Evolutionary conservation across 805 yeast genomes (phyloP), one percentile per base, ranked within the genome.

Genomic region (Metschnikowia noctiluminum): DNA sequence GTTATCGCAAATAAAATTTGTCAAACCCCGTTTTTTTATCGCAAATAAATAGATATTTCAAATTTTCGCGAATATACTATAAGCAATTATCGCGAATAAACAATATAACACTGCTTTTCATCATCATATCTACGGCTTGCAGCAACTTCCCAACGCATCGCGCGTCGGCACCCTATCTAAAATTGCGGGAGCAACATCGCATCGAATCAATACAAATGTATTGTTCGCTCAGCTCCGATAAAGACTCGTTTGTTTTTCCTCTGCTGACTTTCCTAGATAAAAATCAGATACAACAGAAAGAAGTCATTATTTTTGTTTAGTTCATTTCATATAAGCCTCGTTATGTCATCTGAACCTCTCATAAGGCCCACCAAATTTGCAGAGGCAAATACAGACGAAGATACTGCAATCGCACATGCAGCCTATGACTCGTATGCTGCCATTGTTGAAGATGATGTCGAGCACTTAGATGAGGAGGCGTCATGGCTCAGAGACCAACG

Each of bases 401-500:
- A 50, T 32, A 46, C 56, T 6, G 51, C 53, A 16, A 45, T 70
- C 28, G 67, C 65, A 36, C 60, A 54, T 26, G 72, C 76, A 1
- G 70, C 61, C 30, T 58, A 58, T 40, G 70, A 72, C 45, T 60
- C 67, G 3, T 70, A 71, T 42, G 78, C 72, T 38, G 77, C 78
- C 4, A 62, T 76, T 1, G 60, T 73, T 38, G 50, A 46, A 16
- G 63, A 68, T 7, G 65, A 67, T 11, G 66, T 62, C 14, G 74
- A 67, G 35, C 69, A 65, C 15, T 46, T 7, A 61, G 58, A 15
- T 41, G 77, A 71, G 37, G 82, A 78, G 47, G 68, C 70, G 7
- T 61, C 75, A 7, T 75, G 83, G 76, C 60, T 79, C 13, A 58
- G 77, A 13, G 84, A 81, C 51, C 78, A 77, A 45, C 67, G 83